Evolutionary conservation across 352 stramenopile species (phyloP), one percentile per base, ranked within the genome.

Genomic region (Phytophthora foliorum): DNA sequence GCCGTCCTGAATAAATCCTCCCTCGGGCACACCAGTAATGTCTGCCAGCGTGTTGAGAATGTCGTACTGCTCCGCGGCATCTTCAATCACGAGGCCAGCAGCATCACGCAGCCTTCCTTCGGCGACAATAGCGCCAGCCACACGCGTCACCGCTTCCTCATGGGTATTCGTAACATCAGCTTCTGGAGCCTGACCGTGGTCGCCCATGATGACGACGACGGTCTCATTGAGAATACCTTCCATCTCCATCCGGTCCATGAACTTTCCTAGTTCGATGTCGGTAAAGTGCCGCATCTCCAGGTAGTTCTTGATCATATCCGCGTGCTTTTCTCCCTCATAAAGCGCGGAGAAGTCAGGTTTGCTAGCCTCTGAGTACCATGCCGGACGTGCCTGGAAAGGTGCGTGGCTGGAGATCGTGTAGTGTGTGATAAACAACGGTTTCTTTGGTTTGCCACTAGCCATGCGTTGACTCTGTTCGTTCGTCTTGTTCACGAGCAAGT

Each of bases 331-430:
- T 4, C 72, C 74, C 4, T 63, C 39, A 56, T 88, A 89, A n/a
- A 90, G 66, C 6, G 69, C 55, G 10, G 80, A 84, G 29, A 90
- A 84, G 36, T 87, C 76, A 3, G 80, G 82, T 16, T 89, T 75
- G 8, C 56, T 60, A 2, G 57, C 80, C 62, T 74, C 21, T 0
- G 75, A 29, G 46, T 81, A 84, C 81, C 81, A 87, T 32, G 62
- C 57, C 0, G 81, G 74, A 5, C 61, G 63, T 52, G 5, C 74
- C 49, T 50, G 52, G 42, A 57, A 77, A 71, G 50, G 74, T 48
- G 36, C 67, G 57, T 89, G 81, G 42, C 76, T 87, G 11, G 75
- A 86, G 63, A 87, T 89, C 24, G 78, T 85, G 65, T 86, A 89
- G 55, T 85, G 77, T 14, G 77, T 87, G 31, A 81, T 52, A 46